Evolutionary conservation across 805 yeast genomes (phyloP).

Genomic region (Candida stauntonica): DNA sequence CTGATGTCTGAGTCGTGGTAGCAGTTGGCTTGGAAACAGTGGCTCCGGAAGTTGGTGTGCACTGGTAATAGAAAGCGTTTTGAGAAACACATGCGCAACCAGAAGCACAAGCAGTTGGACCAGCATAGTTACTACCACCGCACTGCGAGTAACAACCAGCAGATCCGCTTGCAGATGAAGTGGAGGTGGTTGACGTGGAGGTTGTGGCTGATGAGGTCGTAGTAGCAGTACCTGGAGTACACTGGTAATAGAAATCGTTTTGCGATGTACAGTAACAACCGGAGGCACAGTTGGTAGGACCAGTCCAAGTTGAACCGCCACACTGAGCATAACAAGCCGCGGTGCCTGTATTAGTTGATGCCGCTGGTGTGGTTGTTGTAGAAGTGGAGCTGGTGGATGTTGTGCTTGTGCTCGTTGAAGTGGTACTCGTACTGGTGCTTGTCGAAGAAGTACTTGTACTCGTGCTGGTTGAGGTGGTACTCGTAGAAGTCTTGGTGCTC

Average conservation of each 20-base stretch:
- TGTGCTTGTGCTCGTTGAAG: not conserved
- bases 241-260: conserved; percentile 10
- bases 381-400: not conserved
- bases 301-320: conserved; percentile 16
- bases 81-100: conserved; percentile 7
- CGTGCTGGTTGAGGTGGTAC: not conserved
- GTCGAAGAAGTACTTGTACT: not conserved
- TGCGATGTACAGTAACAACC: conserved; percentile 11
- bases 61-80: conserved; percentile 14
- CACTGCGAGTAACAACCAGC: conserved; percentile 11
- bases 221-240: not conserved
- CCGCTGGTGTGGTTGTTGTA: not conserved
- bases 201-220: not conserved
- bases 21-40: not conserved
- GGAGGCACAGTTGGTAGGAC: conserved; percentile 13
- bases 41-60: conserved; percentile 4
- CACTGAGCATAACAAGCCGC: conserved; percentile 12
- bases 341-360: not conserved
- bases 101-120: conserved; percentile 10
- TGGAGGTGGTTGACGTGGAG: not conserved
- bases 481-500: not conserved
- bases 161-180: not conserved
- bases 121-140: conserved; percentile 13
- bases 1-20: conserved; percentile 1
- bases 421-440: not conserved